Percentiles rank a stretch among this genome's conserved stretches.
phyloP scores from a whole-genome alignment of 2,329 filamentous ascomycete genomes.

The Penicillium frequentans region DNA sequence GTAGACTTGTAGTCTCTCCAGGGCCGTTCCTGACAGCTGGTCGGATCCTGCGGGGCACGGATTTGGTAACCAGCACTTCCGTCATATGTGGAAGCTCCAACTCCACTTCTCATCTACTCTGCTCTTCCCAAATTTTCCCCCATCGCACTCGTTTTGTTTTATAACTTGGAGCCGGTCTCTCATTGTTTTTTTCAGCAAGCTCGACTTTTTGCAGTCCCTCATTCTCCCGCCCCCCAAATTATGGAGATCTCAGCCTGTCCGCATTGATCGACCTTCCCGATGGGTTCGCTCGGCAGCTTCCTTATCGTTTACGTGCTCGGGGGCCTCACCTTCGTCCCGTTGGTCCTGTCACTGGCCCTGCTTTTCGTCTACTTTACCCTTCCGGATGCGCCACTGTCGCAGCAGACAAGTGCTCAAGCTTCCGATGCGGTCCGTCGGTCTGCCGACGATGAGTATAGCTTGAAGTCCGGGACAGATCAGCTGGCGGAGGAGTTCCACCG shows the following conservation, averaged over 20 bases:
- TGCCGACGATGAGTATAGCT: conserved; percentile 63
- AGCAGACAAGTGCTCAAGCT: conserved; percentile 39
- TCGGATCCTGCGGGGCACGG: conserved; percentile 23
- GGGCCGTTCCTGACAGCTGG: conserved; percentile 21
- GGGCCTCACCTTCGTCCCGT: conserved; percentile 82
- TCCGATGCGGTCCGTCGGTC: conserved; percentile 47
- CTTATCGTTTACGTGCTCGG: conserved; percentile 79
- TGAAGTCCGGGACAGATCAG: conserved; percentile 62
- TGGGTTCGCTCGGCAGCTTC: conserved; percentile 54
- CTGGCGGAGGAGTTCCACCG: conserved; percentile 63
- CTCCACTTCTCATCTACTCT: conserved; percentile 18
- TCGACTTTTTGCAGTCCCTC: conserved; percentile 4
- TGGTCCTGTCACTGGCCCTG: conserved; percentile 63
- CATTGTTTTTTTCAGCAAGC: neutral
- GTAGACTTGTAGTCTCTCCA: neutral
- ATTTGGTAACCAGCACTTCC: conserved; percentile 3
- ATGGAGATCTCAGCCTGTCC: conserved; percentile 35
- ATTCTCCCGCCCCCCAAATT: conserved; percentile 18
- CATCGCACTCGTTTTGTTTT: conserved; percentile 2
- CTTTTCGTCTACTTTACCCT: conserved; percentile 69
- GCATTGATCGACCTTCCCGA: conserved; percentile 36
- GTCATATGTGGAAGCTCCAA: conserved; percentile 20
- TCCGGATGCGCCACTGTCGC: conserved; percentile 44
- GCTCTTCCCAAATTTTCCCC: conserved; percentile 3
- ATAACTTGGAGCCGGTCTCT: conserved; percentile 18